Base-by-base conservation (phyloP, 768 basidiomycete genomes). In the Boletus rex-veris region DNA sequence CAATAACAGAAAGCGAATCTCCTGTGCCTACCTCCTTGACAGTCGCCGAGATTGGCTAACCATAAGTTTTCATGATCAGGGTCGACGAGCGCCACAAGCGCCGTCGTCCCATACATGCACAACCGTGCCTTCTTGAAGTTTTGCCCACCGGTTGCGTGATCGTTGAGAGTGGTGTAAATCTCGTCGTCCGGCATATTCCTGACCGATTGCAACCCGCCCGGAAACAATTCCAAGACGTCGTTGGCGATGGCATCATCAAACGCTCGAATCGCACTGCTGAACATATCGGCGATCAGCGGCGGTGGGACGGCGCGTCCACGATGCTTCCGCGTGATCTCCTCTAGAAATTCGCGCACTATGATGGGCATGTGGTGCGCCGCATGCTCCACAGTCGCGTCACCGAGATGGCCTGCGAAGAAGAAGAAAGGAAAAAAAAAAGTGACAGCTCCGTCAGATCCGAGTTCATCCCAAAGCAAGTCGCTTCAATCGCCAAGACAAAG, bases 1-100 rank as follows among this genome's bases (percentile, higher is more conserved):
- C 18, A 19, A 44, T 33, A 14, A 15, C 3, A 30, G 28, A 24
- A 47, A 59, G 49, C 35, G 35, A 45, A 50, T 7, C 2, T 2
- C 15, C 21, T 15, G 41, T 24, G 73, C 84, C 58, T 58, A 88
- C 88, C 76, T 55, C 86, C 86, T 75, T 87, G 84, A 66, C 86
- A 90, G 64, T 91, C 89, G 14, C 89, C 89, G 26, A 91, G 75
- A 63, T 90, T 90, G 7, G 88, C 88, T 44, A 90, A 71, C 89
- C 89, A 91, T 19, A 90, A 72, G 57, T 88, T 81, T 62, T 79
- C 74, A 57, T 80, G 79, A 18, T 81, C 74, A 35, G 88, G 86
- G 71, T 90, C 87, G 39, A 86, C 78, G 36, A 91, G 76, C 9
- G 88, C 80, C 39, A 90, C 79, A 31, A 90, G 78, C 6, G 85